phyloP scores from a whole-genome alignment of 169 alveolate genomes.

The Cryptosporidium andersoni region DNA sequence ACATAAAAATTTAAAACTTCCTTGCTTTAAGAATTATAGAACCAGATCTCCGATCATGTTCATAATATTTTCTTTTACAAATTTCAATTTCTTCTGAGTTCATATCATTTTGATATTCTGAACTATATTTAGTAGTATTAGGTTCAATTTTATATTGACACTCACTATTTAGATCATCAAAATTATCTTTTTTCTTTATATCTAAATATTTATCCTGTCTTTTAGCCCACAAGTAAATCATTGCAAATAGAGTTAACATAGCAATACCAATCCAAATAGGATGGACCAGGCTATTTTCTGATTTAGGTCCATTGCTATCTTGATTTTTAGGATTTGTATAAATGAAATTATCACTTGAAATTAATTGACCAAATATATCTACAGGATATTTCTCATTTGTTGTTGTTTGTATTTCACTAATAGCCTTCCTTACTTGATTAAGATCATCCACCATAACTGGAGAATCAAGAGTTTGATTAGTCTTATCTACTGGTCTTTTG shows the following conservation, averaged over 20 bases:
- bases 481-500: neutral
- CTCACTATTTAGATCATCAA: too few relatives aligned
- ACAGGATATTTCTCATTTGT: conserved; percentile 16
- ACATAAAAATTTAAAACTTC: too few relatives aligned
- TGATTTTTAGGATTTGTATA: neutral
- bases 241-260: too few relatives aligned
- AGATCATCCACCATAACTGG: conserved; percentile 17
- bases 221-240: too few relatives aligned
- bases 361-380: conserved; percentile 42
- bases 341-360: conserved; percentile 60
- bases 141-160: too few relatives aligned
- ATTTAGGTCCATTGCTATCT: too few relatives aligned
- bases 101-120: too few relatives aligned
- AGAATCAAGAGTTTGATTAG: neutral
- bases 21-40: too few relatives aligned
- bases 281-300: too few relatives aligned
- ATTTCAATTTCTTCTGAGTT: conserved; percentile 2
- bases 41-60: too few relatives aligned
- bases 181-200: neutral
- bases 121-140: too few relatives aligned
- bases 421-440: conserved; percentile 29
- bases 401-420: conserved; percentile 12
- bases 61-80: conserved; percentile 3
- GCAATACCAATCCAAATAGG: too few relatives aligned
- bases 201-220: neutral